Base-by-base conservation (phyloP, 352 stramenopile genomes). In the Phytophthora pinifolia region DNA sequence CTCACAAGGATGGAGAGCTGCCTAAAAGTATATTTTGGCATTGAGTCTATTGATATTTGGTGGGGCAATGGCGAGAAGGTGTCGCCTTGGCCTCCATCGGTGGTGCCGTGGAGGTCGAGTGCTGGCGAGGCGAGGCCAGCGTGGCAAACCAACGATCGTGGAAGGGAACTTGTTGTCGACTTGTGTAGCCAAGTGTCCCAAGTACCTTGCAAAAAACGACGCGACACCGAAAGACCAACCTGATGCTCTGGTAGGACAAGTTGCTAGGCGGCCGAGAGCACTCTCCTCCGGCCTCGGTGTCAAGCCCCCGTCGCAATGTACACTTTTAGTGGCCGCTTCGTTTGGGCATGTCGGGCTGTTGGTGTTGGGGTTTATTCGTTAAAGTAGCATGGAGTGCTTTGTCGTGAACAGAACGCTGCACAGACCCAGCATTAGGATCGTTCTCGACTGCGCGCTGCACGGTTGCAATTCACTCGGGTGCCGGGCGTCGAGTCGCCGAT, bases 151-250 rank as follows among this genome's bases (percentile, higher is more conserved):
- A 18, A 14, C 20, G 38, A 27, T 27, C 2, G 12, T 17, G 9
- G 10, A 52, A 43, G 25, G 34, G 54, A 53, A 7, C 15, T 27
- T 27, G 56, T 65, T 53, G 56, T 64, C 56, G 27, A 47, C 30
- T 64, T 64, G 48, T 65, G 56, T 65, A 64, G 48, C 49, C 56
- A 64, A 64, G 48, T 64, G 48, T 64, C 41, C 47, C 56, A 64
- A 53, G 48, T 47, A 64, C 55, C 55, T 59, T 48, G 32, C 55
- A 59, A 29, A 64, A 27, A 27, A 27, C 22, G 55, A 49, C 48
- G 55, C n/a, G 20, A 33, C 48, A 42, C 12, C 32, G 18, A 44
- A 47, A 51, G 32, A 9, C 20, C 9, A 25, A 44, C 22, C 53
- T 60, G 43, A 54, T 54, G 35, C 43, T 34, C 30, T 15, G n/a